Conservation (phyloP, 2,329 filamentous ascomycete species). For the Ceratocystis destructans region DNA sequence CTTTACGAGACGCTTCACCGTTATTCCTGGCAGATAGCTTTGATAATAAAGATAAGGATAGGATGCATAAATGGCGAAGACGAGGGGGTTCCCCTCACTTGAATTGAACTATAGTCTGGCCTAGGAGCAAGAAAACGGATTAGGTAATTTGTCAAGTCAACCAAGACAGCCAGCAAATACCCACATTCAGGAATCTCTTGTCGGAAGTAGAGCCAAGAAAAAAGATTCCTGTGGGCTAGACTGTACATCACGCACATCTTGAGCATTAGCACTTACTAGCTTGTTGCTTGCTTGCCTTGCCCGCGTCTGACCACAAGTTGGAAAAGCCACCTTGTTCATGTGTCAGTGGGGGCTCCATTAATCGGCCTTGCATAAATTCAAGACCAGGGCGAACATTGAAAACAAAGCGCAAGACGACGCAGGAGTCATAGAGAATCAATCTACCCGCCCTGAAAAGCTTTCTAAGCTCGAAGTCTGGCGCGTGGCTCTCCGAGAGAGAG, state of each 20-base stretch:
- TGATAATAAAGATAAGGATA: background rate
- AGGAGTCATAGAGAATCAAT: no score
- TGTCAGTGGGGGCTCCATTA: background rate
- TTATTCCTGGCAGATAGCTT: background rate
- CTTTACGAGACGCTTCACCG: background rate
- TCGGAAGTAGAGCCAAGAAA: constrained; percentile 5
- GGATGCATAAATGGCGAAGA: background rate
- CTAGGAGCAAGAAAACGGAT: background rate
- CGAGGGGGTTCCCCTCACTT: no score
- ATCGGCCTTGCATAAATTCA: background rate
- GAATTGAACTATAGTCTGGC: no score
- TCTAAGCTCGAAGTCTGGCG: background rate
- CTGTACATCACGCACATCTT: no score
- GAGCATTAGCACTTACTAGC: background rate
- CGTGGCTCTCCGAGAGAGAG: background rate
- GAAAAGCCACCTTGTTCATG: constrained; percentile 1
- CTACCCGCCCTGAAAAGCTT: no score
- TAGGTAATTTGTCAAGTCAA: background rate
- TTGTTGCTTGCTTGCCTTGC: background rate
- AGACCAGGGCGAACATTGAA: background rate
- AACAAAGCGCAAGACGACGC: background rate
- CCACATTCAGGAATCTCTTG: background rate
- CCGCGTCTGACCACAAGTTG: background rate
- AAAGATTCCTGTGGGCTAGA: background rate
- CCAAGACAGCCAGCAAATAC: background rate